Evolutionary conservation across 371 early-diverging fungal genomes (phyloP), one percentile per base, ranked within the genome.

Genomic region (Apophysomyces elegans): DNA sequence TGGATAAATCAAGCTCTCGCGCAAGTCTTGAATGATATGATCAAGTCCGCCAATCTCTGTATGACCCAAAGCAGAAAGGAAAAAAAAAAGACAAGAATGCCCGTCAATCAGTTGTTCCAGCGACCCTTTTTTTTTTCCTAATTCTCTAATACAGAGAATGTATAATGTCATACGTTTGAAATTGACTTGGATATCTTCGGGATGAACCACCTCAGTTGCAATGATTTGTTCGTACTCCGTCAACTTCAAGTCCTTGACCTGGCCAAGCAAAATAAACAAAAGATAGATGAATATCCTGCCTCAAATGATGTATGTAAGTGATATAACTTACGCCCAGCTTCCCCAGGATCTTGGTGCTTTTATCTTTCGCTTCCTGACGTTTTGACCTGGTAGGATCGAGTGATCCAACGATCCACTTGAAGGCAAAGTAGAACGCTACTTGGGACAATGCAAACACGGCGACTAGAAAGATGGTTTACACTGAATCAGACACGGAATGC

Each of bases 1-100:
- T 43, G 99, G 99, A 72, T 93, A 95, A 61, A 99, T 97, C 9
- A 99, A 96, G 60, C 94, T 90, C 74, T 99, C 98, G 66, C 92
- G 90, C 45, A 99, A 78, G 38, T 92, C 91, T 62, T 92, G 89
- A 69, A 98, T 91, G 50, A 97, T 95, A 16, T 86, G 85, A 71
- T 97, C 97, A 45, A 99, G 77, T 13, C 99, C 98, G 50, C 96
- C 98, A 65, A 97, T 94, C 74, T 96, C 92, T 87, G 32, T 26
- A 26, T 26, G 32, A 26, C 1, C 32, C 32, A 26, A 1, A 26
- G 2, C 32, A 26, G 2, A 26, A 26, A 26, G 32, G 2, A 26
- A 26, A 26, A 26, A 26, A 26, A 1, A 26, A 26, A 26, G 3
- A 26, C 18, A 18, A 18, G 18, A 18, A 18, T 18, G 18, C 18